Evolutionary conservation across 75 land plant genomes (phyloP), one percentile per base, ranked within the genome.

Genomic region (Ceratopteris richardii): DNA sequence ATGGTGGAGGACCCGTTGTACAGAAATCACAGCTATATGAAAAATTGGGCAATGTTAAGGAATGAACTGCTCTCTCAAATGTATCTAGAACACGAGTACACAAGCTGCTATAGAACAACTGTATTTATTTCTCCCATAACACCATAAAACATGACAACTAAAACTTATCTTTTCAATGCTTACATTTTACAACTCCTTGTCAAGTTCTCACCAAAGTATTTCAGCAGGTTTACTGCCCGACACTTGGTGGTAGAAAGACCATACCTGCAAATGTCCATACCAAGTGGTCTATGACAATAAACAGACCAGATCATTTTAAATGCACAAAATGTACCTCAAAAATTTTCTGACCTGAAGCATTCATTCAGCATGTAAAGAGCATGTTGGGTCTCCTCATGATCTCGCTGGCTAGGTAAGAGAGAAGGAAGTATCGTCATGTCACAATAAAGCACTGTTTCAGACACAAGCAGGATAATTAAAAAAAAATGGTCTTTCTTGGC

Each of bases 21-120:
- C 92, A 87, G 33, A 75, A 57, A 73, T 87, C 92, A 76, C 92
- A 87, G 66, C 84, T 83, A 67, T 54, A 67, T n/a, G n/a, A n/a
- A n/a, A n/a, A n/a, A n/a, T n/a, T n/a, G n/a, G n/a, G n/a, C n/a
- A n/a, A n/a, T n/a, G n/a, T n/a, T n/a, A n/a, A n/a, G n/a, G n/a
- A n/a, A n/a, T n/a, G n/a, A n/a, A n/a, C n/a, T n/a, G n/a, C n/a
- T n/a, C n/a, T n/a, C n/a, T n/a, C n/a, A n/a, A n/a, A n/a, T n/a
- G n/a, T n/a, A n/a, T n/a, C n/a, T n/a, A n/a, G n/a, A n/a, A n/a
- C n/a, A n/a, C n/a, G n/a, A n/a, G n/a, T n/a, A n/a, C n/a, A n/a
- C n/a, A n/a, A n/a, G n/a, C n/a, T n/a, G n/a, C n/a, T n/a, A n/a
- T n/a, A n/a, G n/a, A n/a, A n/a, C n/a, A n/a, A n/a, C n/a, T n/a